These are phyloP conservation scores for Fusarium albidum DNA, from an alignment of 2,329 filamentous ascomycete genomes.

Conservation along the genomic window DNA sequence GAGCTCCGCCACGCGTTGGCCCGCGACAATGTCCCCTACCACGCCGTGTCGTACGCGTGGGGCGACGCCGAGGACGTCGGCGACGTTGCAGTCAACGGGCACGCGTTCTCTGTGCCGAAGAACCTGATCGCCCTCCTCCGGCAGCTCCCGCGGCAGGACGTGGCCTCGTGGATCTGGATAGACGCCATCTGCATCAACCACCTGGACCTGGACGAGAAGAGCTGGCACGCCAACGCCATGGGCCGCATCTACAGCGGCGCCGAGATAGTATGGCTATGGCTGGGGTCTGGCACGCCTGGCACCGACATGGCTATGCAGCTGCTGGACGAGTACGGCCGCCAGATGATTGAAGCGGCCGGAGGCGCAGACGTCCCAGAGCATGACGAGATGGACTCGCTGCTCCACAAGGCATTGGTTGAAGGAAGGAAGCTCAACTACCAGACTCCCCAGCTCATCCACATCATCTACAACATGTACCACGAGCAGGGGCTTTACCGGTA, in stretches of 20 bases:
- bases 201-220: constrained; percentile 26
- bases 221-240: constrained; percentile 29
- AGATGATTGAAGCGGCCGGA: not conserved
- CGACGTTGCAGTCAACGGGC: constrained; percentile 7
- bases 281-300: constrained; percentile 13
- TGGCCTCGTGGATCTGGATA: constrained; percentile 32
- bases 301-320: constrained; percentile 19
- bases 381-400: not conserved
- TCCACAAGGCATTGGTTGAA: not conserved
- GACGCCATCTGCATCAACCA: constrained; percentile 37
- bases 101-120: not conserved
- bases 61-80: constrained; percentile 1
- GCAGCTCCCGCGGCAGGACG: constrained; percentile 6
- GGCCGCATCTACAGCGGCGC: constrained; percentile 24
- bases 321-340: constrained; percentile 6
- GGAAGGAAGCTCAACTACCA: not conserved
- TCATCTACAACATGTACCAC: constrained; percentile 1
- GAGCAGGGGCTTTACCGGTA: not conserved
- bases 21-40: constrained; percentile 9
- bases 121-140: constrained; percentile 20
- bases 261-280: constrained; percentile 28
- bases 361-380: not conserved
- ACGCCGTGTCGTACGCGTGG: constrained; percentile 35
- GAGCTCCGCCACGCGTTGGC: constrained; percentile 16
- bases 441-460: not conserved